Percentiles rank a stretch among this genome's conserved stretches.
These are phyloP conservation scores for Triticum turgidum DNA, from an alignment of 176 grass and related monocot genomes.

Conservation along the genomic window DNA sequence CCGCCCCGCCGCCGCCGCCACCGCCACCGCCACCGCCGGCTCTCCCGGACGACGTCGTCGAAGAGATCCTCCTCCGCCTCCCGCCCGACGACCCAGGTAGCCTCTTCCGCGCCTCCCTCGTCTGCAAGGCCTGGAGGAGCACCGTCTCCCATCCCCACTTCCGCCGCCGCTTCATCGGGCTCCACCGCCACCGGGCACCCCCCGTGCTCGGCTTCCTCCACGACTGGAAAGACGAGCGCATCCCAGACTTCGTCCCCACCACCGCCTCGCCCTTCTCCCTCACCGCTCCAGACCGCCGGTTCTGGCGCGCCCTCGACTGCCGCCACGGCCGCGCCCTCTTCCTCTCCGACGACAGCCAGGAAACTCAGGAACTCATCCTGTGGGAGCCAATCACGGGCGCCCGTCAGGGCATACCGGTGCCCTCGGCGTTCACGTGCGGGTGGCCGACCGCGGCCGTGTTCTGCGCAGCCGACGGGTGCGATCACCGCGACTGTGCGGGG, in stretches of 20 bases:
- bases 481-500: background rate
- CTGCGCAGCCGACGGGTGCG: background rate
- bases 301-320: background rate
- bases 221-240: background rate
- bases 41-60: background rate
- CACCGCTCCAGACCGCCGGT: background rate
- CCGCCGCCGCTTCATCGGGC: background rate
- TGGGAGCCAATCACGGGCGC: background rate
- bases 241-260: background rate
- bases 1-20: background rate
- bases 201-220: background rate
- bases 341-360: background rate
- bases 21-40: background rate
- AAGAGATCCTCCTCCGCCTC: background rate
- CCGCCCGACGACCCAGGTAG: background rate
- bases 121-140: background rate
- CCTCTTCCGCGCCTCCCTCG: background rate
- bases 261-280: background rate
- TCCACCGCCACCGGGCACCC: background rate
- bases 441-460: background rate
- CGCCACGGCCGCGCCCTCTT: constrained; percentile 12
- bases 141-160: background rate
- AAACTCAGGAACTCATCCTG: background rate
- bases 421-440: background rate
- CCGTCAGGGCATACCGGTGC: background rate